Evolutionary conservation across 1,284 basidiomycete genomes (phyloP).

Genomic region (Caloboletus firmus): DNA sequence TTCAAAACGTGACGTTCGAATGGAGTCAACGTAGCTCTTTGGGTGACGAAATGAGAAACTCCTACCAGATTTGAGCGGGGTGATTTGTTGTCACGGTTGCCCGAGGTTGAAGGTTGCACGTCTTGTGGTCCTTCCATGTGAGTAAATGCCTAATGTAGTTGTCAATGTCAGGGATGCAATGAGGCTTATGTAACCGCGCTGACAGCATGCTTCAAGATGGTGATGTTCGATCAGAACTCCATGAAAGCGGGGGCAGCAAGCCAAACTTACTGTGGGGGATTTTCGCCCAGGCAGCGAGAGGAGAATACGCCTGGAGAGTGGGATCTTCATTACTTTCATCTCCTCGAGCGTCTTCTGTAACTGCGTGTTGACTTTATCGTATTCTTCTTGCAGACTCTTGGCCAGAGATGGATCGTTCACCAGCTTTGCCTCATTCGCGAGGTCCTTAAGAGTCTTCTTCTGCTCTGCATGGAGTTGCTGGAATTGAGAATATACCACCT

Average conservation of each 20-base stretch:
- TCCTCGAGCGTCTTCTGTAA: conserved; percentile 19
- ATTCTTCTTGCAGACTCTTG: conserved; percentile 11
- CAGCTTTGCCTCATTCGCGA: conserved; percentile 15
- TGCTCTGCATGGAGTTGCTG: conserved; percentile 23
- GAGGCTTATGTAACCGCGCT: no score
- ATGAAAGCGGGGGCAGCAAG: background rate
- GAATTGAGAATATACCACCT: conserved; percentile 16
- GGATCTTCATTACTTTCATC: conserved; percentile 20
- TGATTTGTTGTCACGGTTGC: no score
- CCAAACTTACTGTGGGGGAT: conserved; percentile 10
- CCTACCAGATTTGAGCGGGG: no score
- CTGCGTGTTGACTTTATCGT: conserved; percentile 4
- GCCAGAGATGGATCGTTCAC: conserved; percentile 10
- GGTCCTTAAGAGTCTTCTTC: conserved; percentile 5
- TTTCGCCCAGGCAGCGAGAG: conserved; percentile 7
- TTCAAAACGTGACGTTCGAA: no score
- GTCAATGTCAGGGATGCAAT: no score
- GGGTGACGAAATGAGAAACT: no score
- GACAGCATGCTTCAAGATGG: conserved; percentile 4
- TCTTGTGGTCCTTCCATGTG: no score
- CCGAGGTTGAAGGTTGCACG: no score
- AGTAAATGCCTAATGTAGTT: no score
- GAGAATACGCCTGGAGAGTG: conserved; percentile 16
- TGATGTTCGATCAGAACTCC: background rate
- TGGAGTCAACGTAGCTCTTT: no score